Evolutionary conservation across 1,284 basidiomycete genomes (phyloP), one percentile per base, ranked within the genome.

Genomic region (Marasmius fiardii): DNA sequence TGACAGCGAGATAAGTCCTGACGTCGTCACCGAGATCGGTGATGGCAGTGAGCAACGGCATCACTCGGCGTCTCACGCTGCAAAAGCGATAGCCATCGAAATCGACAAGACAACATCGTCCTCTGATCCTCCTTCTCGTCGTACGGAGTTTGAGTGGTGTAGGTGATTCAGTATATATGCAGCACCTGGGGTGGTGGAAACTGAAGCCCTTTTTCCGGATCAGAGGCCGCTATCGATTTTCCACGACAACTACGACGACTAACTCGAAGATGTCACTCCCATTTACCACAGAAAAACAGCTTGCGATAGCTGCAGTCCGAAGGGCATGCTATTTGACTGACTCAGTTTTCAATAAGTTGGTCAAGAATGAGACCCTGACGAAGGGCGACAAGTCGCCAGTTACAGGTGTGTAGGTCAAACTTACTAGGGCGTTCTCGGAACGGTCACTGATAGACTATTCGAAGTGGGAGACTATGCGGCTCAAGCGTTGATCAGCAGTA

Each of bases 341-440:
- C 16, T 84, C 87, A 6, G 93, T 98, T 14, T 98, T 98, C 74
- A 87, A 91, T 66, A 88, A 86, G 55, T 82, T 98, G 54, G 88
- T 95, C 48, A 88, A 86, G 63, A 83, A 86, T 64, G 95, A 98
- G 69, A 93, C 91, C 0, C 76, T 97, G 47, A 89, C 87, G 45
- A 99, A 99, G 71, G 86, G 83, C 53, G 97, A 99, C 78, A 95
- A 95, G 72, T 94, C 92, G 34, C 96, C 96, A 3, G 96, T 99
- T 2, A 99, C 96, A 12, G 92, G 93, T 92, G 61, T 54, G 75
- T 21, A 16, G 37, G 18, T 53, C 24, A 34, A 10, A 31, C 31
- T 23, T 53, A 47, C n/a, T 52, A n/a, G 18, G 39, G 45, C 51
- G 43, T 37, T 43, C n/a, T 31, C 5, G 28, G 10, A 31, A 50